These are phyloP conservation scores for Lichtheimia ornata DNA, from an alignment of 371 early-diverging fungal species.

Conservation along the genomic window DNA sequence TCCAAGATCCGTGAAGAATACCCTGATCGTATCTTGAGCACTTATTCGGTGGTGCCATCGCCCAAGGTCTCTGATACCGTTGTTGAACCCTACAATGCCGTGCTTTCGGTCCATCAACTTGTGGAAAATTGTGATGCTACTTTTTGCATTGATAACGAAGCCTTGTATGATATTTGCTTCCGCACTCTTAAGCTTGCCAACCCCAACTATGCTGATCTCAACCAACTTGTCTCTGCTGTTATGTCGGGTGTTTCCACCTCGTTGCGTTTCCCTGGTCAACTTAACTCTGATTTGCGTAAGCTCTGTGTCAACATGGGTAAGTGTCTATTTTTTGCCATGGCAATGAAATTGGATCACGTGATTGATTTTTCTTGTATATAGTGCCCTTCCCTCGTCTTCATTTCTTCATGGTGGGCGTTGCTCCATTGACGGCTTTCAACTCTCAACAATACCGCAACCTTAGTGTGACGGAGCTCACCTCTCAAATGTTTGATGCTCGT, in stretches of 20 bases:
- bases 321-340: neutral
- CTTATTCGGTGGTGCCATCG: conserved; percentile 91
- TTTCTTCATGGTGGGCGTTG: conserved; percentile 98
- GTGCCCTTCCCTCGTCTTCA: conserved; percentile 99
- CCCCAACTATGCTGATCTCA: conserved; percentile 82
- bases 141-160: conserved; percentile 98
- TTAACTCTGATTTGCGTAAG: conserved; percentile 97
- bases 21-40: conserved; percentile 90
- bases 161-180: conserved; percentile 85
- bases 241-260: conserved; percentile 96
- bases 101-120: conserved; percentile 81
- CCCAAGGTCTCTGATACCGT: conserved; percentile 88
- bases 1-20: conserved; percentile 89
- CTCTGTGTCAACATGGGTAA: conserved; percentile 94
- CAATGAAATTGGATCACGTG: conserved; percentile 49
- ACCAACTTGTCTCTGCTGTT: conserved; percentile 78
- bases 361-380: conserved; percentile 35
- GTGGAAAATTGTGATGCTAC: conserved; percentile 92
- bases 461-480: conserved; percentile 90
- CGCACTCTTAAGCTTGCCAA: conserved; percentile 76
- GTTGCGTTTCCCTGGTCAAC: conserved; percentile 97
- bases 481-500: conserved; percentile 96
- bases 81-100: conserved; percentile 91
- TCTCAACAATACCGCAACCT: conserved; percentile 84
- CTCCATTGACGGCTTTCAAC: conserved; percentile 88